phyloP scores from a whole-genome alignment of 225 moss, liverwort and hornwort species.

The Anthoceros angustus region DNA sequence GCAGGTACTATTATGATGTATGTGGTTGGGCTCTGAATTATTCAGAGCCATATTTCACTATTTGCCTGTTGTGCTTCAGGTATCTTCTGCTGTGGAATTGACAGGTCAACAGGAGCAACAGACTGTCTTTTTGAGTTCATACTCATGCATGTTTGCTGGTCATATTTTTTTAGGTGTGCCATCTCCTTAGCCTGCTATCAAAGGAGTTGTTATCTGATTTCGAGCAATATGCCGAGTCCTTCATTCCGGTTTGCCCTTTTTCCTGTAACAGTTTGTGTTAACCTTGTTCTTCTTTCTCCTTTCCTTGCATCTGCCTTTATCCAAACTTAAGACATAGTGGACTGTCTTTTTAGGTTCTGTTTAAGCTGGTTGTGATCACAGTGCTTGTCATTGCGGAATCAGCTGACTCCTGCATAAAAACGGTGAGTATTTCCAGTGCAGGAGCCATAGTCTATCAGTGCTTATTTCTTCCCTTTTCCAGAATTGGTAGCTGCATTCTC shows the following conservation, averaged over 20 bases:
- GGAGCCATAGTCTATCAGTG: background rate
- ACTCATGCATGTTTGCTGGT: background rate
- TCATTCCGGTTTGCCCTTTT: conserved; percentile 41
- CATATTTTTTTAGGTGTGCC: conserved; percentile 52
- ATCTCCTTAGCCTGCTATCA: conserved; percentile 66
- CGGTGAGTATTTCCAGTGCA: conserved; percentile 22
- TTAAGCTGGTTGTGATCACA: conserved; percentile 96
- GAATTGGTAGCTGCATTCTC: background rate
- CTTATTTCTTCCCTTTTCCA: background rate
- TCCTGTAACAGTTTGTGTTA: background rate
- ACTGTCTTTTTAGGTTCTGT: conserved; percentile 46
- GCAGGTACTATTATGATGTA: conserved; percentile 27
- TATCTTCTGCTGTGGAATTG: background rate
- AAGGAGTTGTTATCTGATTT: conserved; percentile 78
- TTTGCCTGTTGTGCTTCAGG: background rate
- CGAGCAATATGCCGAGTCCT: conserved; percentile 80
- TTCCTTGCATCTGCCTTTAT: background rate
- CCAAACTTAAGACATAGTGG: background rate
- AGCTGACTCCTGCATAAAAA: conserved; percentile 92
- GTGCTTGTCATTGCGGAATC: conserved; percentile 96
- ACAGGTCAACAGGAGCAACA: background rate
- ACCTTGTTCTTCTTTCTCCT: background rate
- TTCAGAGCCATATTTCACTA: background rate
- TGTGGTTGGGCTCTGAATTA: background rate
- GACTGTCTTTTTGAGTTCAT: background rate